These are phyloP conservation scores for Mucor plumbeus DNA, from an alignment of 371 early-diverging fungal genomes.

Conservation along the genomic window DNA sequence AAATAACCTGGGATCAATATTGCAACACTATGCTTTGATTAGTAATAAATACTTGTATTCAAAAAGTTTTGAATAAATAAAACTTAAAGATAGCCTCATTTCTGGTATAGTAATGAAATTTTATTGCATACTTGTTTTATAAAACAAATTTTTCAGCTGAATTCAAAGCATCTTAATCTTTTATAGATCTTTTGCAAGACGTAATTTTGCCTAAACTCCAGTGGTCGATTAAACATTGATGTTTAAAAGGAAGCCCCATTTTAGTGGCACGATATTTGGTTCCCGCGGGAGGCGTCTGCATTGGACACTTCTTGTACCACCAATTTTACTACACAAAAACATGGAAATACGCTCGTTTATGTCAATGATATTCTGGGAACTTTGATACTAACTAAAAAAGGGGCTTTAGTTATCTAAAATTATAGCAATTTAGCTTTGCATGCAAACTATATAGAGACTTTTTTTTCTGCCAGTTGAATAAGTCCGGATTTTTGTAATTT, in stretches of 20 bases:
- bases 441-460: not conserved
- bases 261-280: not conserved
- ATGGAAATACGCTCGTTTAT: not conserved
- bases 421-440: not conserved
- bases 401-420: not conserved
- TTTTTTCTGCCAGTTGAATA: not conserved
- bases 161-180: not conserved
- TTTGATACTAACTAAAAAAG: not conserved
- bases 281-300: not conserved
- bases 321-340: not conserved
- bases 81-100: too few species aligned
- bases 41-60: too few species aligned
- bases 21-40: too few species aligned
- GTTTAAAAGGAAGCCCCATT: not conserved
- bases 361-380: not conserved
- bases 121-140: too few species aligned
- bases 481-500: not conserved
- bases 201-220: not conserved
- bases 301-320: constrained; percentile 1
- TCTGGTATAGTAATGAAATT: too few species aligned
- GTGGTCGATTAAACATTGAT: not conserved
- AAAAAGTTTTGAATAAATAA: too few species aligned
- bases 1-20: too few species aligned
- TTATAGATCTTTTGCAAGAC: not conserved
- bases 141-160: too few species aligned